Percentiles rank a stretch among this genome's conserved stretches.
Evolutionary conservation across 768 basidiomycete species (phyloP).

Genomic region (Trametes maxima): DNA sequence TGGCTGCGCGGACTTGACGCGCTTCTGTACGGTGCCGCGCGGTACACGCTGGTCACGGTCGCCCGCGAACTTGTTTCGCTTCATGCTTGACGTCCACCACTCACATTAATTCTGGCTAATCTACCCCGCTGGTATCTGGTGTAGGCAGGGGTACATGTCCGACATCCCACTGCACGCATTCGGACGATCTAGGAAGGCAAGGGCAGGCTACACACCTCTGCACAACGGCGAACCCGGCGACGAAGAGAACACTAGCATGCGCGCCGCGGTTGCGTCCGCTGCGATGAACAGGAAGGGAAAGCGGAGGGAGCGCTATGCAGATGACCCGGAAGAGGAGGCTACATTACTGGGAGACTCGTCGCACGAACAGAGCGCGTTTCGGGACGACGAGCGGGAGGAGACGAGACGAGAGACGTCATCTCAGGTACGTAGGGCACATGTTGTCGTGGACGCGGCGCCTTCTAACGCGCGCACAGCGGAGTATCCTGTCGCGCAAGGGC

Average conservation of each 20-base stretch:
- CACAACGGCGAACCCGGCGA: slow-evolving; percentile 34
- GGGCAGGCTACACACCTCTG: slow-evolving; percentile 51
- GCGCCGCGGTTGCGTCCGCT: slow-evolving; percentile 37
- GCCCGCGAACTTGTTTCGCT: not conserved
- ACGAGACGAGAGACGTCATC: slow-evolving; percentile 21
- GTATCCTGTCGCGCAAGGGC: slow-evolving; percentile 31
- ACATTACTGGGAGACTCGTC: slow-evolving; percentile 47
- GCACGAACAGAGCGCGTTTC: slow-evolving; percentile 37
- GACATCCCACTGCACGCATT: slow-evolving; percentile 73
- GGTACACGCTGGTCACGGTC: not conserved
- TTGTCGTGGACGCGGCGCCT: too few species aligned
- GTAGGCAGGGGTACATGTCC: slow-evolving; percentile 47
- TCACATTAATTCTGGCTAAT: slow-evolving; percentile 6
- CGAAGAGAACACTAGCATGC: slow-evolving; percentile 31
- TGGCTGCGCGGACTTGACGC: not conserved
- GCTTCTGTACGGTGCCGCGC: not conserved
- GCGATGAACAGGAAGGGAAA: slow-evolving; percentile 42
- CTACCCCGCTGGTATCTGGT: slow-evolving; percentile 10
- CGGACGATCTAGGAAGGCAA: slow-evolving; percentile 49
- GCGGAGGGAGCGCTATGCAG: slow-evolving; percentile 57
- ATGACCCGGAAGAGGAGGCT: slow-evolving; percentile 67
- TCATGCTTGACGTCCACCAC: not conserved
- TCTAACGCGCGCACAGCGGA: slow-evolving; percentile 22
- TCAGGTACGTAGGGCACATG: slow-evolving; percentile 26
- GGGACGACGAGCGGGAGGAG: slow-evolving; percentile 42